A percentile compares a stretch with the other conserved stretches of the same genome.
Evolutionary conservation across 768 basidiomycete species (phyloP).

Genomic region (Boletus insuetus): DNA sequence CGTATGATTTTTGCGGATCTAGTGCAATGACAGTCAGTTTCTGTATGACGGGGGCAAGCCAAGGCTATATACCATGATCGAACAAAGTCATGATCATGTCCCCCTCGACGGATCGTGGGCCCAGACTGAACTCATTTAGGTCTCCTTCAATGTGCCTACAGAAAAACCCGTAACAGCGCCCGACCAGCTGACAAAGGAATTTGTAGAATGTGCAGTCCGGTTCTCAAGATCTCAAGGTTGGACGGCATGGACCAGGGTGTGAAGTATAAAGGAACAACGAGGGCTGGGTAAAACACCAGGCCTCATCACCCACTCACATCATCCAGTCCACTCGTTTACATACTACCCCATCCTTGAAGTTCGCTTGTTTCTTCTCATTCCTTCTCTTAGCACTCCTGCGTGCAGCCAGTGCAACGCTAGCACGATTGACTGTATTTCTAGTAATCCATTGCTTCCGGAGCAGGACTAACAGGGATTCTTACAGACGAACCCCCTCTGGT

Average conservation of each 20-base stretch:
- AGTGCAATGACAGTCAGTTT: too few relatives aligned
- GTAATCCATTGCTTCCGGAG: neutral
- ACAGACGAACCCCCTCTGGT: neutral
- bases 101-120: neutral
- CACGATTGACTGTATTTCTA: conserved; percentile 2
- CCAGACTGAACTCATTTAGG: too few relatives aligned
- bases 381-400: too few relatives aligned
- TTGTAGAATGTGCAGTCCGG: neutral
- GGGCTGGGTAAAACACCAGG: neutral
- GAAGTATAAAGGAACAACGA: neutral
- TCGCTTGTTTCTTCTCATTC: conserved; percentile 16
- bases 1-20: too few relatives aligned
- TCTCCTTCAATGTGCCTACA: too few relatives aligned
- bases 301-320: neutral
- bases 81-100: neutral
- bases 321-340: conserved; percentile 1
- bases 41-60: too few relatives aligned
- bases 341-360: neutral
- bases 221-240: neutral
- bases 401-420: neutral
- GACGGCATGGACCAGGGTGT: neutral
- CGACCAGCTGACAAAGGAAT: neutral
- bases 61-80: neutral
- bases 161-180: neutral
- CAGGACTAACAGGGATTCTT: neutral